phyloP scores from a whole-genome alignment of 768 basidiomycete species.

The Calocybe cyanea region DNA sequence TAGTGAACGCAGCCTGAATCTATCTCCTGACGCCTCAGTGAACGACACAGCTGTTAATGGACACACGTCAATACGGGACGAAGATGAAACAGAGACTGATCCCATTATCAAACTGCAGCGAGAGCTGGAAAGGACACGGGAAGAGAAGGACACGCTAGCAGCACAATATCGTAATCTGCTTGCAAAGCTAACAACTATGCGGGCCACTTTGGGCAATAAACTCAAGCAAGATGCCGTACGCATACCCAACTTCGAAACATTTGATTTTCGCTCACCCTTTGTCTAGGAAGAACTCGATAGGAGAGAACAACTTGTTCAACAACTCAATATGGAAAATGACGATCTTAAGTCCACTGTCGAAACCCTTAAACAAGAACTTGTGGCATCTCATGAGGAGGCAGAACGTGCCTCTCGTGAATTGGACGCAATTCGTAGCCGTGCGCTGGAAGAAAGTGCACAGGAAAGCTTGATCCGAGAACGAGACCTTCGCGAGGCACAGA shows the following conservation, averaged over 20 bases:
- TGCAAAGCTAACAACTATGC: slow-evolving; percentile 88
- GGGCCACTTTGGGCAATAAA: slow-evolving; percentile 90
- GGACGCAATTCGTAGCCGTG: slow-evolving; percentile 58
- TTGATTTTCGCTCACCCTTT: slow-evolving; percentile 17
- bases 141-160: slow-evolving; percentile 87
- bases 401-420: slow-evolving; percentile 70
- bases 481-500: slow-evolving; percentile 75
- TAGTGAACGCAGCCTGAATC: slow-evolving; percentile 39
- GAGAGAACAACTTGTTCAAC: slow-evolving; percentile 78
- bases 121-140: slow-evolving; percentile 70
- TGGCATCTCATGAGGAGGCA: slow-evolving; percentile 70
- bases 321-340: slow-evolving; percentile 74
- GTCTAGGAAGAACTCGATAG: slow-evolving; percentile 96
- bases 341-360: slow-evolving; percentile 68
- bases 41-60: slow-evolving; percentile 33
- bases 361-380: slow-evolving; percentile 77
- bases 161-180: slow-evolving; percentile 84
- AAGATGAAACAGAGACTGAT: slow-evolving; percentile 35
- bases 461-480: slow-evolving; percentile 71
- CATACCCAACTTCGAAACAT: slow-evolving; percentile 3
- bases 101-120: slow-evolving; percentile 59
- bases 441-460: slow-evolving; percentile 63
- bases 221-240: slow-evolving; percentile 92
- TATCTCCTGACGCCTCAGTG: slow-evolving; percentile 14
- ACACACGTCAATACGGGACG: slow-evolving; percentile 20